Base-by-base conservation (phyloP, 345 rosid species). In the Citropsis articulata region DNA sequence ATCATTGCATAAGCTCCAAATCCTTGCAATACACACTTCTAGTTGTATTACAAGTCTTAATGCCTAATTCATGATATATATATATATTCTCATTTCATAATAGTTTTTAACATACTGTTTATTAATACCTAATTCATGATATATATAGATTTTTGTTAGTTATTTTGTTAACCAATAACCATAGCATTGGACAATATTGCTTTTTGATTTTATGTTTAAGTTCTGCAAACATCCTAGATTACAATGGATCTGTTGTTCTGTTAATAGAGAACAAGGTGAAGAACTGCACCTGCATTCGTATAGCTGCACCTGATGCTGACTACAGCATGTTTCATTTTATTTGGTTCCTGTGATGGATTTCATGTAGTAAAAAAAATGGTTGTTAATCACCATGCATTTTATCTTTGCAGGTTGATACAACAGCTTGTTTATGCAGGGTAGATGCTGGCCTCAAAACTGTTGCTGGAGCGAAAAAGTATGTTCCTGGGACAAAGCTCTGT, bases 371-470 rank as follows among this genome's bases (percentile, higher is more conserved):
- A 30, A 27, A 14, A 55, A 9, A 25, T 55, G 6, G 66, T 72
- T 24, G 61, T 40, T 66, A 73, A 75, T 70, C 35, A 53, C 71
- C 36, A 14, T 40, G 12, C 53, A 24, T 79, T 79, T n/a, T 78
- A 60, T 69, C 27, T 73, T 27, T 83, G 80, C 92, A 90, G 96
- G 96, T 91, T 59, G 96, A 92, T 80, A 82, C 93, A 9, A 92
- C 93, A 30, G 90, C 92, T 50, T 91, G 96, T 76, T 84, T 90
- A 31, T 91, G 96, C 82, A 85, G 92, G 84, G 96, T 90, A 56
- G 96, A 91, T 81, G 92, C 90, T 7, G 88, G 93, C 68, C 88
- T 91, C 59, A 91, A 90, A 86, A 90, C 96, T 13, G 93, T 91
- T 79, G 88, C 91, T 9, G 93, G 90, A 65, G 93, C 93, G 0